These are phyloP conservation scores for Cenococcum geophilum DNA, from an alignment of 495 filamentous ascomycete species.

Conservation along the genomic window DNA sequence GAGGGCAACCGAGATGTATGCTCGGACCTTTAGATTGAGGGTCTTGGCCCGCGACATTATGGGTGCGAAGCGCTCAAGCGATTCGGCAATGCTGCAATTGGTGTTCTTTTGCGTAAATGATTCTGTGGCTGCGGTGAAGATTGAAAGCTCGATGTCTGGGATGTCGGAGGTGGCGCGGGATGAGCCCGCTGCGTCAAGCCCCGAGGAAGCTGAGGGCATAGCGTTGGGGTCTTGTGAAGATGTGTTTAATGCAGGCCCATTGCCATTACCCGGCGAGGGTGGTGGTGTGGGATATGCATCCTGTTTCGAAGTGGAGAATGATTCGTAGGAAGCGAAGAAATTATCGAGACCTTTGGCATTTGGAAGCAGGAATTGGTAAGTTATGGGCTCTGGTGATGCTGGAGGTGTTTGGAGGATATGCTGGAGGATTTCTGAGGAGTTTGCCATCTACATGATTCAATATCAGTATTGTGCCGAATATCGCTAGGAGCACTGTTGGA, in stretches of 20 bases:
- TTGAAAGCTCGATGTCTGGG: slow-evolving; percentile 63
- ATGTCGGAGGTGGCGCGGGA: slow-evolving; percentile 18
- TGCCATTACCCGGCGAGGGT: slow-evolving; percentile 27
- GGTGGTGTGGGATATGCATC: slow-evolving; percentile 37
- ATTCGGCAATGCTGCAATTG: slow-evolving; percentile 80
- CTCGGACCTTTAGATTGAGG: slow-evolving; percentile 67
- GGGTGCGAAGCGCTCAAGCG: slow-evolving; percentile 65
- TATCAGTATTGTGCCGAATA: slow-evolving; percentile 5
- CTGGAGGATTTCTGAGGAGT: slow-evolving; percentile 74
- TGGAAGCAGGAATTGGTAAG: slow-evolving; percentile 90
- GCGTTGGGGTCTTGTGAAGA: slow-evolving; percentile 41
- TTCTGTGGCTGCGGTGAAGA: slow-evolving; percentile 91
- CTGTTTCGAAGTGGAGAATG: slow-evolving; percentile 33
- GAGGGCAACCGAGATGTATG: slow-evolving; percentile 90
- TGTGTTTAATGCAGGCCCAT: slow-evolving; percentile 42
- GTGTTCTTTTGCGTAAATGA: slow-evolving; percentile 86
- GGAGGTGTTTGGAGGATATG: slow-evolving; percentile 60
- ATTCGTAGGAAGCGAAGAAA: slow-evolving; percentile 42
- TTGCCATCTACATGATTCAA: slow-evolving; percentile 66
- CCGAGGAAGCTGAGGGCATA: slow-evolving; percentile 38
- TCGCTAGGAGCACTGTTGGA: not conserved
- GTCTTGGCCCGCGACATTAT: slow-evolving; percentile 71
- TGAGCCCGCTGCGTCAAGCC: slow-evolving; percentile 23
- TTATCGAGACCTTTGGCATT: slow-evolving; percentile 75
- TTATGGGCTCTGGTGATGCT: slow-evolving; percentile 56